Percentiles rank a stretch among this genome's conserved stretches.
These are phyloP conservation scores for Trichophyton equinum DNA, from an alignment of 2,329 filamentous ascomycete species.

Conservation along the genomic window DNA sequence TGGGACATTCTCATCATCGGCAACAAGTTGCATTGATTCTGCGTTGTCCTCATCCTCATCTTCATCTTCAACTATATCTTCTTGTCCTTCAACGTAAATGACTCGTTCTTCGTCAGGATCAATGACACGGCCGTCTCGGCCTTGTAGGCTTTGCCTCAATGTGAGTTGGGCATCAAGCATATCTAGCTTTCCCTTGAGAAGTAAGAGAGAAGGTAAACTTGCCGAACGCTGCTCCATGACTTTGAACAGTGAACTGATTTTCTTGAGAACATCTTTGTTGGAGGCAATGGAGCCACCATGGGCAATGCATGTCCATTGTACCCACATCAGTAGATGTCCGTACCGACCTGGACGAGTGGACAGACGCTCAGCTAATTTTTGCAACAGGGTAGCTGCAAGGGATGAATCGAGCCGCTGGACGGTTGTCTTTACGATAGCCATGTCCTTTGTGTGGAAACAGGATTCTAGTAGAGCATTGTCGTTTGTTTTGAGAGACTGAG, in stretches of 20 bases:
- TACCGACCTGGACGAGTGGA: slow-evolving; percentile 79
- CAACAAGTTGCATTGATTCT: slow-evolving; percentile 12
- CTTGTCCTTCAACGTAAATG: slow-evolving; percentile 77
- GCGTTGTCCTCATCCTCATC: slow-evolving; percentile 26
- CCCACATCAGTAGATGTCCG: slow-evolving; percentile 83
- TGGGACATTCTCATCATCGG: slow-evolving; percentile 43
- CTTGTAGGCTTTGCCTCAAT: slow-evolving; percentile 58
- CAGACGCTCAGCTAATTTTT: slow-evolving; percentile 74
- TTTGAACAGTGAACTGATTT: slow-evolving; percentile 65
- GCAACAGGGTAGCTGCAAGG: slow-evolving; percentile 65
- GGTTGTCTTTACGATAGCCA: slow-evolving; percentile 67
- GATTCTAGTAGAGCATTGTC: slow-evolving; percentile 82
- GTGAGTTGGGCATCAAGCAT: slow-evolving; percentile 86
- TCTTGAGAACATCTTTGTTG: slow-evolving; percentile 69
- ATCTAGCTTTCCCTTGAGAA: slow-evolving; percentile 89
- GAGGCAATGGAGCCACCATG: slow-evolving; percentile 85
- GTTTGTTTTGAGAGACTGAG: slow-evolving; percentile 85
- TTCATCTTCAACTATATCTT: slow-evolving; percentile 42
- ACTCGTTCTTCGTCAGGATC: slow-evolving; percentile 52
- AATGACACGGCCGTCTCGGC: slow-evolving; percentile 42
- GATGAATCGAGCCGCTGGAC: slow-evolving; percentile 81
- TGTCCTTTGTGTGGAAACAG: slow-evolving; percentile 70
- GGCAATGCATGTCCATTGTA: slow-evolving; percentile 84
- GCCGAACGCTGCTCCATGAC: slow-evolving; percentile 78
- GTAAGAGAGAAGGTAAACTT: slow-evolving; percentile 67